Evolutionary conservation across 352 stramenopile genomes (phyloP).

Genomic region (Phytopythium cucurbitacearum): DNA sequence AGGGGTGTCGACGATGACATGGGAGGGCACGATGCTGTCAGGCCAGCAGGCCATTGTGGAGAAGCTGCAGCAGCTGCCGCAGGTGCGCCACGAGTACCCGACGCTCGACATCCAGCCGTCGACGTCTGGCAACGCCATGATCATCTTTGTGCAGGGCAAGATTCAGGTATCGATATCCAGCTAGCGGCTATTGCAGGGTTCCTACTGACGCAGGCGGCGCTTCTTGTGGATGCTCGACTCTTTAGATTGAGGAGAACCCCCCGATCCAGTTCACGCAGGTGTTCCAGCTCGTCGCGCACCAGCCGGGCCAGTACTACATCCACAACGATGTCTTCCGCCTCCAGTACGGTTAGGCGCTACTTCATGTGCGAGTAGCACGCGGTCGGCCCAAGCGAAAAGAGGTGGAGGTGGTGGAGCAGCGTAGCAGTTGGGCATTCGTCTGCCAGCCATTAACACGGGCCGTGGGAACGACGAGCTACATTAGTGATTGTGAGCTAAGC

Average conservation of each 20-base stretch:
- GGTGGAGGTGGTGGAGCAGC: no score
- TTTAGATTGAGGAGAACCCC: slow-evolving; percentile 91
- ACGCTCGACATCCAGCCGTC: slow-evolving; percentile 93
- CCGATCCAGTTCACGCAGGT: slow-evolving; percentile 96
- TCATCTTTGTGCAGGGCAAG: slow-evolving; percentile 95
- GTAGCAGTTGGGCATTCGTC: no score
- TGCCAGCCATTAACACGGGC: no score
- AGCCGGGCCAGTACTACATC: slow-evolving; percentile 94
- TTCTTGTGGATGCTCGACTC: not conserved
- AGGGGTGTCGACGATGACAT: slow-evolving; percentile 74
- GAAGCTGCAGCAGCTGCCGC: slow-evolving; percentile 79
- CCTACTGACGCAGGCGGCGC: not conserved
- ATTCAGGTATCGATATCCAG: slow-evolving; percentile 35
- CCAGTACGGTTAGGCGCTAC: slow-evolving; percentile 90
- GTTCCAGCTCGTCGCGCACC: slow-evolving; percentile 94
- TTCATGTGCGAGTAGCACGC: no score
- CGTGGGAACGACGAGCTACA: no score
- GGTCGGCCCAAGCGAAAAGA: no score
- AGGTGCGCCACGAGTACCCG: slow-evolving; percentile 78
- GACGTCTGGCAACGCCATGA: slow-evolving; percentile 85
- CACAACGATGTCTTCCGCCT: slow-evolving; percentile 98
- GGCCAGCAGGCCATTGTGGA: slow-evolving; percentile 85
- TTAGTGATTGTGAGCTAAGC: no score
- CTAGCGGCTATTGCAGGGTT: not conserved
- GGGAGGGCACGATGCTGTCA: slow-evolving; percentile 62